Percentiles rank a stretch among this genome's conserved stretches.
phyloP scores from a whole-genome alignment of 768 basidiomycete species.

The Boletus edulis region DNA sequence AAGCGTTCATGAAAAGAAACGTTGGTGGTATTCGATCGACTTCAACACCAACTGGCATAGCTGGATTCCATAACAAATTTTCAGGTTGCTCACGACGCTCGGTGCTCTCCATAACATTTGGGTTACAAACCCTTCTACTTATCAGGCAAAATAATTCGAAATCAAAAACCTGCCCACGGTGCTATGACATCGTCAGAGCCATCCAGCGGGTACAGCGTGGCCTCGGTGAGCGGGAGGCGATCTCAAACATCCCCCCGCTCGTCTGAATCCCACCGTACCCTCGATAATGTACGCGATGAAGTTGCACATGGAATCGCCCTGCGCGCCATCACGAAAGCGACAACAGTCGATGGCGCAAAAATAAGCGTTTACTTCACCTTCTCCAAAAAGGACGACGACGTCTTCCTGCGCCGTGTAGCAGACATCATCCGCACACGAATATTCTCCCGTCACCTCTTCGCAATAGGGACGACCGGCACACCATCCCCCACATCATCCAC shows the following conservation, averaged over 20 bases:
- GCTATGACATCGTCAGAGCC: slow-evolving; percentile 27
- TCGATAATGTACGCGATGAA: slow-evolving; percentile 60
- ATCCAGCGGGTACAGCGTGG: slow-evolving; percentile 18
- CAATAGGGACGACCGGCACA: slow-evolving; percentile 49
- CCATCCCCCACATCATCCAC: slow-evolving; percentile 24
- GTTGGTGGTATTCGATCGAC: too few relatives aligned
- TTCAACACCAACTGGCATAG: too few relatives aligned
- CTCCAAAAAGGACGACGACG: slow-evolving; percentile 52
- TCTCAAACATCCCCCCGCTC: neutral
- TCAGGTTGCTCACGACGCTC: too few relatives aligned
- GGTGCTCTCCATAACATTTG: too few relatives aligned
- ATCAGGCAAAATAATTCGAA: too few relatives aligned
- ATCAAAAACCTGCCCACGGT: too few relatives aligned
- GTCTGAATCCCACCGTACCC: slow-evolving; percentile 36
- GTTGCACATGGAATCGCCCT: slow-evolving; percentile 58
- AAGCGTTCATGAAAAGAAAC: too few relatives aligned
- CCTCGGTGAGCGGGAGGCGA: neutral
- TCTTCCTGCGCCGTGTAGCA: slow-evolving; percentile 57
- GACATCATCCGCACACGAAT: slow-evolving; percentile 42
- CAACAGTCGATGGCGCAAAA: slow-evolving; percentile 49
- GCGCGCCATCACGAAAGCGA: slow-evolving; percentile 49
- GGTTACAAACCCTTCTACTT: too few relatives aligned
- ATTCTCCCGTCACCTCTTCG: slow-evolving; percentile 48
- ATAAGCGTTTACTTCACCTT: slow-evolving; percentile 62
- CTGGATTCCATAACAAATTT: too few relatives aligned